These are phyloP conservation scores for Tylopilus sp. DNA, from an alignment of 768 basidiomycete genomes.

Conservation along the genomic window DNA sequence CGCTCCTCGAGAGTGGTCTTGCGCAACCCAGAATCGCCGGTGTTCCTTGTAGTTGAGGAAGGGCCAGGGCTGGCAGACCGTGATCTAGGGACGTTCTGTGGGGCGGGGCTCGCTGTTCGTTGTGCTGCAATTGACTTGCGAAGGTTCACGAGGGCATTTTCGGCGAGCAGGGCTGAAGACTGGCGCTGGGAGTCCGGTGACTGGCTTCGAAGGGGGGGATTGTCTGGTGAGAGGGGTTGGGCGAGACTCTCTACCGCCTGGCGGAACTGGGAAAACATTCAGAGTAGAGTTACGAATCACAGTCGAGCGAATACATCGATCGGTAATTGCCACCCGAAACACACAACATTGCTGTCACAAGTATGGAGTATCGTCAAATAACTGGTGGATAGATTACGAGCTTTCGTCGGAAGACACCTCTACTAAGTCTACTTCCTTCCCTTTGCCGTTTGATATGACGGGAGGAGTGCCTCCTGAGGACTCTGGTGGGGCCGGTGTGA, in stretches of 20 bases:
- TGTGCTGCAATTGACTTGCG: conserved; percentile 61
- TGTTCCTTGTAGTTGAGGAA: conserved; percentile 14
- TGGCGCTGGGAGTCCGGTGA: conserved; percentile 34
- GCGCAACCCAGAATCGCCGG: conserved; percentile 26
- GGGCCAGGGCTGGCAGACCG: conserved; percentile 26
- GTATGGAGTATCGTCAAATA: background rate
- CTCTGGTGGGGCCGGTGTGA: conserved; percentile 20
- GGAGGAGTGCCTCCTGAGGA: conserved; percentile 6
- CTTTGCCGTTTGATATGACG: conserved; percentile 45
- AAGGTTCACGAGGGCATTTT: conserved; percentile 55
- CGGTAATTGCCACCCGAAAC: background rate
- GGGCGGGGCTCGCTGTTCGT: conserved; percentile 43
- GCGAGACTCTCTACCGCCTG: conserved; percentile 72
- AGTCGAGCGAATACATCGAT: background rate
- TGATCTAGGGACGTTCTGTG: conserved; percentile 15
- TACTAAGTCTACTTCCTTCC: conserved; percentile 49
- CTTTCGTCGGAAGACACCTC: conserved; percentile 23
- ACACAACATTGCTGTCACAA: background rate
- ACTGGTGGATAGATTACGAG: conserved; percentile 15
- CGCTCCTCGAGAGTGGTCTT: conserved; percentile 75
- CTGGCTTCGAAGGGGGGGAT: conserved; percentile 31
- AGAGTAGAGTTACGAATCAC: background rate
- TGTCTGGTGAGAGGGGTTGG: conserved; percentile 39
- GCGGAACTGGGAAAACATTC: conserved; percentile 74
- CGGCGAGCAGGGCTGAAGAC: conserved; percentile 55